These are phyloP conservation scores for Paramecium sexaurelia DNA, from an alignment of 73 alveolate genomes.

Conservation along the genomic window DNA sequence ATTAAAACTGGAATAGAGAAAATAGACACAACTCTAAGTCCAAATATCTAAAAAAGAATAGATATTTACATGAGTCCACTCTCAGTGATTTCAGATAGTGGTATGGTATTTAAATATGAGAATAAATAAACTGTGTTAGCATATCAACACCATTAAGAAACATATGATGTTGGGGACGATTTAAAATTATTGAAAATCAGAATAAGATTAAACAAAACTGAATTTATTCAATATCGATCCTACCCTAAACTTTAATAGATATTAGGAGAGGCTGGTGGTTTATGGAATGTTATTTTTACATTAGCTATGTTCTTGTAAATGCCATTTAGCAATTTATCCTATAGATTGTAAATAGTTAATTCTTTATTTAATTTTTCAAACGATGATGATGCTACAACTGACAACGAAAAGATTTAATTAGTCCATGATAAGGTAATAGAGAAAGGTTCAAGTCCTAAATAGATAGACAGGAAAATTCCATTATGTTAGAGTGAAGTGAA, in stretches of 20 bases:
- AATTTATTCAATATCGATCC: not conserved
- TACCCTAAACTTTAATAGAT: slow-evolving; percentile 4
- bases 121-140: not conserved
- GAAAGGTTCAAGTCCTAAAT: not conserved
- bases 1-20: not conserved
- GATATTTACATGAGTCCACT: slow-evolving; percentile 24
- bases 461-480: not conserved
- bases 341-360: not conserved
- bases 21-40: not conserved
- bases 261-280: slow-evolving; percentile 26
- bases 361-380: slow-evolving; percentile 28
- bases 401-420: not conserved
- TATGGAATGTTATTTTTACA: slow-evolving; percentile 40
- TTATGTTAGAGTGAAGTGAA: slow-evolving; percentile 5
- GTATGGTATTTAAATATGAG: not conserved
- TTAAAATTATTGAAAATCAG: not conserved
- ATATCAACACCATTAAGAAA: not conserved
- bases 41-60: not conserved
- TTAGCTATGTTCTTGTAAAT: not conserved
- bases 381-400: not conserved
- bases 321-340: slow-evolving; percentile 50
- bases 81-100: slow-evolving; percentile 22
- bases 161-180: not conserved
- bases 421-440: not conserved
- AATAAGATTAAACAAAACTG: slow-evolving; percentile 1